Evolutionary conservation across 495 filamentous ascomycete genomes (phyloP).

Genomic region (Daldinia decipiens): DNA sequence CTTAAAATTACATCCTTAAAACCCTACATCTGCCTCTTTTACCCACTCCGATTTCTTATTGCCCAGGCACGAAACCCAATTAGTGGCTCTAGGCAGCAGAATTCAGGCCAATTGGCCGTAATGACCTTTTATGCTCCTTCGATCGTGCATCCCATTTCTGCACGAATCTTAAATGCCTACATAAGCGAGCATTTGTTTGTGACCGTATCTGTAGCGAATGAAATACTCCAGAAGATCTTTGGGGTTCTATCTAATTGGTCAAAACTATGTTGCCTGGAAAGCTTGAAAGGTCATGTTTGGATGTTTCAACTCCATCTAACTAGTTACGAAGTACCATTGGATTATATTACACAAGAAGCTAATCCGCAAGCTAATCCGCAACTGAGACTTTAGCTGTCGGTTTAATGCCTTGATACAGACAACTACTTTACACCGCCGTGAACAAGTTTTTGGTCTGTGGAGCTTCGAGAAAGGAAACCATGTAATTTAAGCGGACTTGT

Average conservation of each 20-base stretch:
- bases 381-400: not conserved
- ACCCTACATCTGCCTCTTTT: conserved; percentile 9
- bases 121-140: not conserved
- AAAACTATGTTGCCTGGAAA: conserved; percentile 4
- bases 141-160: not conserved
- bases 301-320: not conserved
- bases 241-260: not conserved
- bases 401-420: not conserved
- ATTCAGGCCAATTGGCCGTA: not conserved
- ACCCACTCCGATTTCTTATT: not conserved
- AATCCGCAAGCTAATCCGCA: not conserved
- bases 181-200: not conserved
- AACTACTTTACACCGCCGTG: not conserved
- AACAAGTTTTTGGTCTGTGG: not conserved
- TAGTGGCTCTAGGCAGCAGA: conserved; percentile 5
- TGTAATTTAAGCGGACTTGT: not conserved
- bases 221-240: not conserved
- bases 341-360: not conserved
- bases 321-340: too few species aligned
- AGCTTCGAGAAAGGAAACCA: not conserved
- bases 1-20: not conserved
- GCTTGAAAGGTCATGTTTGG: too few species aligned
- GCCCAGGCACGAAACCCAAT: not conserved
- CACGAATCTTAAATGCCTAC: conserved; percentile 3
- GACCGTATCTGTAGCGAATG: not conserved